Percentiles rank a stretch among this genome's conserved stretches.
Evolutionary conservation across 1,284 basidiomycete species (phyloP).

Genomic region (Neonothopanus nambi): DNA sequence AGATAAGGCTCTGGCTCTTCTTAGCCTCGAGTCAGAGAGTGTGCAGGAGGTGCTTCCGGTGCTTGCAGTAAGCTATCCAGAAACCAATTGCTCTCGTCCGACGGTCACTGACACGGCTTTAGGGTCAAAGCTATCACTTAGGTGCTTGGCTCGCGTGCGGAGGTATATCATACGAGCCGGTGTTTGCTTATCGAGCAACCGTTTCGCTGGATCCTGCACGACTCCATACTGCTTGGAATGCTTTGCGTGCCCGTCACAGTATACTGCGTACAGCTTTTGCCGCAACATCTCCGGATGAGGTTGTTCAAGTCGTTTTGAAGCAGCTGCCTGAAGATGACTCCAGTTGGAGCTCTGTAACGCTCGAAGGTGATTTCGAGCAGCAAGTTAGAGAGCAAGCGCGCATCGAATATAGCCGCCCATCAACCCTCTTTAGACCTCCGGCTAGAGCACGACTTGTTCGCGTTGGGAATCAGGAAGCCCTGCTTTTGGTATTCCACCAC

Average conservation of each 20-base stretch:
- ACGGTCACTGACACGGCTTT: not conserved
- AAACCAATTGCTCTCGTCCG: too few species aligned
- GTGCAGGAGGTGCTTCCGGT: conserved; percentile 13
- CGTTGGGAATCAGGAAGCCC: conserved; percentile 6
- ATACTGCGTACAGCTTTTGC: conserved; percentile 12
- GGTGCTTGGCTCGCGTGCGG: conserved; percentile 11
- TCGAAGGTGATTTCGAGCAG: conserved; percentile 9
- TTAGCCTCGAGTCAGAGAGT: not conserved
- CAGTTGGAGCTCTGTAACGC: conserved; percentile 2
- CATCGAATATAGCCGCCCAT: conserved; percentile 5
- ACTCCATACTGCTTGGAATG: conserved; percentile 6
- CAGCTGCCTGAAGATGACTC: not conserved
- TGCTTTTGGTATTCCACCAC: conserved; percentile 13
- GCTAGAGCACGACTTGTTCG: conserved; percentile 11
- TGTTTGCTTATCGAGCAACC: conserved; percentile 7
- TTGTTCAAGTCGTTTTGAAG: conserved; percentile 10
- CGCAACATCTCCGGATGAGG: conserved; percentile 5
- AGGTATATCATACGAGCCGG: conserved; percentile 13
- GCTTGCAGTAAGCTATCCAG: conserved; percentile 5
- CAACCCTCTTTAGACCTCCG: conserved; percentile 8
- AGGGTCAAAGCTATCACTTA: conserved; percentile 15
- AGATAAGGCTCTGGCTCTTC: conserved; percentile 1
- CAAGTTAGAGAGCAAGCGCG: conserved; percentile 6
- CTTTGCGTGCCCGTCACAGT: conserved; percentile 3
- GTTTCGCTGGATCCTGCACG: not conserved